Percentiles rank a stretch among this genome's conserved stretches.
Evolutionary conservation across 1,284 basidiomycete species (phyloP).

Genomic region (Trichosporon ovoides): DNA sequence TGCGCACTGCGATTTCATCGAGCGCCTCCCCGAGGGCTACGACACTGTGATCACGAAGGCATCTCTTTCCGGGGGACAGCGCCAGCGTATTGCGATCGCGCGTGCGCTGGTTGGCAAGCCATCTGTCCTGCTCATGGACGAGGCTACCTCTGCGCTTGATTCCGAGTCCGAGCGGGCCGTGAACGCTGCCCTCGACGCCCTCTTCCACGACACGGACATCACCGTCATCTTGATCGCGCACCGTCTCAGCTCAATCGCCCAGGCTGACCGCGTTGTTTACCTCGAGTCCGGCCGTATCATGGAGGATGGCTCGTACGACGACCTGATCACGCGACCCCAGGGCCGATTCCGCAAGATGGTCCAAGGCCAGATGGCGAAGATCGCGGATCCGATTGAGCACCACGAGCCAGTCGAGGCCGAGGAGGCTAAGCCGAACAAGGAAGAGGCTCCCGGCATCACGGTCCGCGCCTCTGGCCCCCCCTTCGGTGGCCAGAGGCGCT

Average conservation of each 20-base stretch:
- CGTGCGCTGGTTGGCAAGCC: conserved; percentile 52
- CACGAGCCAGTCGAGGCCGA: conserved; percentile 4
- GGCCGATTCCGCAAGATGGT: conserved; percentile 48
- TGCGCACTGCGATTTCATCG: conserved; percentile 48
- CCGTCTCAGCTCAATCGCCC: conserved; percentile 52
- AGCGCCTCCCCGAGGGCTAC: conserved; percentile 41
- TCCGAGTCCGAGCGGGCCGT: conserved; percentile 43
- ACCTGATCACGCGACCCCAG: conserved; percentile 41
- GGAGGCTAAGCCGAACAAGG: background rate
- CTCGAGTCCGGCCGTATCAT: conserved; percentile 51
- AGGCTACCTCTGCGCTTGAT: conserved; percentile 44
- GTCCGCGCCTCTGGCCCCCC: conserved; percentile 16
- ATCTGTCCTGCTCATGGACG: conserved; percentile 49
- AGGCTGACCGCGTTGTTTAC: conserved; percentile 51
- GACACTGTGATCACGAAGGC: conserved; percentile 47
- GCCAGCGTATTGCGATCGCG: conserved; percentile 53
- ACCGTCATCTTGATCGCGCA: conserved; percentile 54
- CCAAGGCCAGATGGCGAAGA: conserved; percentile 43
- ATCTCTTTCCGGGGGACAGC: conserved; percentile 50
- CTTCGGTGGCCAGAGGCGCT: conserved; percentile 19
- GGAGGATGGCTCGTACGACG: conserved; percentile 51
- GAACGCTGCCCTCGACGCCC: conserved; percentile 50
- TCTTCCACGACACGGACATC: conserved; percentile 50
- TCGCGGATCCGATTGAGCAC: conserved; percentile 32
- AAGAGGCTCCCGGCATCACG: conserved; percentile 5